A percentile compares a stretch with the other conserved stretches of the same genome.
Conservation (phyloP, 2,329 filamentous ascomycete species). For the Whalleya microplaca region DNA sequence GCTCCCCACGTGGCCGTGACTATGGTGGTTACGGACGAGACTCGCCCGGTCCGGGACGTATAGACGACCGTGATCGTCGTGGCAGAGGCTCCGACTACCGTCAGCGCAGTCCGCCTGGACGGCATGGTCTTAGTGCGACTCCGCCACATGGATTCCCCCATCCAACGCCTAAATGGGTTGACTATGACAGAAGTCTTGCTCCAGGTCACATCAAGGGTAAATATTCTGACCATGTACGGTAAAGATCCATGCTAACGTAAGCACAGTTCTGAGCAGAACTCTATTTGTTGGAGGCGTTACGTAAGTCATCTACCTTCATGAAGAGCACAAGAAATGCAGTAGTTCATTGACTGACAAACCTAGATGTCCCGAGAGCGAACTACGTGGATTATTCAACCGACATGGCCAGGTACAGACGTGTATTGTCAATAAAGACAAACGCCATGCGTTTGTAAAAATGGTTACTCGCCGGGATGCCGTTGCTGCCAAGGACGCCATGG, state of each 20-base stretch:
- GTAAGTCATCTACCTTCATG: conserved; percentile 54
- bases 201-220: conserved; percentile 77
- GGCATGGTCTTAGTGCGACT: conserved; percentile 67
- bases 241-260: conserved; percentile 10
- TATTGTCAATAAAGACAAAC: conserved; percentile 97
- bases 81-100: conserved; percentile 73
- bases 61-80: conserved; percentile 58
- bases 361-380: conserved; percentile 77
- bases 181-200: conserved; percentile 75
- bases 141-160: conserved; percentile 48
- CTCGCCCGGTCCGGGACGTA: conserved; percentile 63
- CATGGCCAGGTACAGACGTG: conserved; percentile 93
- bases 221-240: not conserved
- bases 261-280: conserved; percentile 81
- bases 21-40: conserved; percentile 75
- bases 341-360: conserved; percentile 34
- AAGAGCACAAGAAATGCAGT: not conserved
- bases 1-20: conserved; percentile 66
- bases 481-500: conserved; percentile 83
- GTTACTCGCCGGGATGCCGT: conserved; percentile 84
- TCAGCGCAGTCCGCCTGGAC: conserved; percentile 80
- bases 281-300: conserved; percentile 96
- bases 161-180: conserved; percentile 68
- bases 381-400: conserved; percentile 77
- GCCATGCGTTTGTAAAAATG: conserved; percentile 99